Conservation (phyloP, 2,329 filamentous ascomycete species). For the Camptophora hylomeconis region DNA sequence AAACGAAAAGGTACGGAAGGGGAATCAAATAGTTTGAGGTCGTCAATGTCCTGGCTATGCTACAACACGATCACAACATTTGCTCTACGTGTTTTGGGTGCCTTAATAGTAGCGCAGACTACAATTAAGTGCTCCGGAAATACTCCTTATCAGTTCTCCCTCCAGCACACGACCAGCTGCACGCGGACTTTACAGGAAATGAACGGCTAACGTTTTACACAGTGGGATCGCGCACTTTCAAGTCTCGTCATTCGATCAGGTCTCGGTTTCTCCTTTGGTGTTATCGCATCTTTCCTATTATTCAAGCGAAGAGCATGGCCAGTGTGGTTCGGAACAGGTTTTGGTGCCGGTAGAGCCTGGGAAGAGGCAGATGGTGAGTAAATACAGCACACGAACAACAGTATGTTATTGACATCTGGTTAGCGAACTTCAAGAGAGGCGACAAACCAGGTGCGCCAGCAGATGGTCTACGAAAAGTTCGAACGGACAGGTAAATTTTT, state of each 20-base stretch:
- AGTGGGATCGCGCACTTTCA: constrained; percentile 99
- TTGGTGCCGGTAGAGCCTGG: constrained; percentile 91
- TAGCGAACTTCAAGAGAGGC: constrained; percentile 19
- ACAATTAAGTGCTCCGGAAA: no score
- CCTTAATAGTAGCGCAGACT: no score
- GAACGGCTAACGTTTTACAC: constrained; percentile 7
- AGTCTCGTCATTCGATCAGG: constrained; percentile 94
- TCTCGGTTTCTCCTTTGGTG: constrained; percentile 89
- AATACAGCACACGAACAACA: not conserved
- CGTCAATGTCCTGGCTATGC: no score
- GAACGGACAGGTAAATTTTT: constrained; percentile 13
- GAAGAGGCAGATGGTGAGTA: constrained; percentile 85
- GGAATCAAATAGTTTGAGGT: not conserved
- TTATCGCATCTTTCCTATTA: constrained; percentile 94
- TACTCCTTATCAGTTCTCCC: constrained; percentile 20
- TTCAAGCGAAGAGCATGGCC: constrained; percentile 99
- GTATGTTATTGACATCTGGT: constrained; percentile 5
- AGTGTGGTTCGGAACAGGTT: constrained; percentile 85
- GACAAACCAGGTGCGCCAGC: constrained; percentile 11
- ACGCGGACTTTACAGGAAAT: constrained; percentile 53
- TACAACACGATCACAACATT: no score
- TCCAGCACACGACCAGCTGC: constrained; percentile 22
- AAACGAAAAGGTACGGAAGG: constrained; percentile 79
- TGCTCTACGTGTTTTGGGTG: no score
- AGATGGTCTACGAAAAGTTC: constrained; percentile 18